These are phyloP conservation scores for Sequoia sempervirens DNA, from an alignment of 75 land plant genomes.

Conservation along the genomic window DNA sequence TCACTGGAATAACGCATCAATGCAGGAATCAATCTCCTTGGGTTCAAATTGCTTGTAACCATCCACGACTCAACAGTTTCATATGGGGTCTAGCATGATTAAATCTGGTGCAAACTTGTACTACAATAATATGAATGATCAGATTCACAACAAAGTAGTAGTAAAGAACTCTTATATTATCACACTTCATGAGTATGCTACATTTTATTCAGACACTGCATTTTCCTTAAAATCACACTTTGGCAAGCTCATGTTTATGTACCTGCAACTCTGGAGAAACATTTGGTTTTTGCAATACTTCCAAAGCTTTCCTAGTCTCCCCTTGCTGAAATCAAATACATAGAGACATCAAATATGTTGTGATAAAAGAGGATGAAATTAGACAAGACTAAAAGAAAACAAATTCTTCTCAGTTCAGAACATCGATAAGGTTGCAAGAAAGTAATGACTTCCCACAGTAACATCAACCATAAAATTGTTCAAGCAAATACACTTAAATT, in stretches of 20 bases:
- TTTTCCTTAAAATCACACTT: not conserved
- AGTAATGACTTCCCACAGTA: not conserved
- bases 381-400: not conserved
- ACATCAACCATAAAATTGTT: not conserved
- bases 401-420: not conserved
- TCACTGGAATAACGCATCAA: slow-evolving; percentile 95
- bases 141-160: slow-evolving; percentile 6
- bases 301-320: slow-evolving; percentile 87
- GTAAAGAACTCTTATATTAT: not conserved
- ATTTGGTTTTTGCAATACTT: slow-evolving; percentile 71
- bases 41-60: slow-evolving; percentile 69
- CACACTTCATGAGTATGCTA: not conserved
- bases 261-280: slow-evolving; percentile 92
- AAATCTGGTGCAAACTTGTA: slow-evolving; percentile 95
- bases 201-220: not conserved
- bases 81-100: slow-evolving; percentile 93
- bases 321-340: slow-evolving; percentile 61
- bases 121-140: slow-evolving; percentile 41
- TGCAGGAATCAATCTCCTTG: slow-evolving; percentile 91
- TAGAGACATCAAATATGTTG: not conserved
- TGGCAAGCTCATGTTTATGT: not conserved
- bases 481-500: not conserved
- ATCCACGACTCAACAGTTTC: slow-evolving; percentile 98
- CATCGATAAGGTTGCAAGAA: not conserved
- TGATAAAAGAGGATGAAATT: not conserved